These are phyloP conservation scores for Pyrenopolyporus hunteri DNA, from an alignment of 495 filamentous ascomycete genomes.

Conservation along the genomic window DNA sequence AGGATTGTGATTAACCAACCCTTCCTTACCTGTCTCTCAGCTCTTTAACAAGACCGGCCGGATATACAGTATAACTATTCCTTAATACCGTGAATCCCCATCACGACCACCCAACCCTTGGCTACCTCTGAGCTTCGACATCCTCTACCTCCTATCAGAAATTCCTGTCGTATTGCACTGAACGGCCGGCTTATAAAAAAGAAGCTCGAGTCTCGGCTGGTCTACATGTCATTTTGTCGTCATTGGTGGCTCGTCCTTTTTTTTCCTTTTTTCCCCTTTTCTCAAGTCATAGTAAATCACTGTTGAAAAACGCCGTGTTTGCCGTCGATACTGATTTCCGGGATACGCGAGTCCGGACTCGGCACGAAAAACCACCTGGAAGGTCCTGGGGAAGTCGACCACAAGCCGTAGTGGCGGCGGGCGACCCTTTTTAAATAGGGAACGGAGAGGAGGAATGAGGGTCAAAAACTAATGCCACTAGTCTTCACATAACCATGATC, in stretches of 20 bases:
- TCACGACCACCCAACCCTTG: constrained; percentile 10
- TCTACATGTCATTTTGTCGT: background rate
- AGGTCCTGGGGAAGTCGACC: background rate
- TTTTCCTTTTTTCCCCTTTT: too few species aligned
- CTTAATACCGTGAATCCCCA: constrained; percentile 36
- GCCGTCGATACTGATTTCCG: constrained; percentile 6
- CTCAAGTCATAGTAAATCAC: constrained; percentile 13
- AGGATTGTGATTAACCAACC: constrained; percentile 34
- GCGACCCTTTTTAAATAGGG: constrained; percentile 24
- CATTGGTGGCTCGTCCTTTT: constrained; percentile 18
- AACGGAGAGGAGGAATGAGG: constrained; percentile 1
- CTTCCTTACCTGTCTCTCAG: background rate
- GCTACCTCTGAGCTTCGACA: background rate
- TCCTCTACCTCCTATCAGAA: background rate
- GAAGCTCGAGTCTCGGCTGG: background rate
- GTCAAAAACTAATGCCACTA: constrained; percentile 26
- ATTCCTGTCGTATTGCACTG: constrained; percentile 5
- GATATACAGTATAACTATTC: constrained; percentile 35
- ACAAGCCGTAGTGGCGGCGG: constrained; percentile 3
- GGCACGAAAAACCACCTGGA: constrained; percentile 12
- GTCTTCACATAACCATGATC: constrained; percentile 37
- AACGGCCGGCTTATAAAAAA: constrained; percentile 11
- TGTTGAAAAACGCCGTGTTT: constrained; percentile 7
- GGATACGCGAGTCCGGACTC: constrained; percentile 29
- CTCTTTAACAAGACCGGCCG: background rate